Evolutionary conservation across 2,329 filamentous ascomycete genomes (phyloP).

Genomic region (Aspergillus alliaceus): DNA sequence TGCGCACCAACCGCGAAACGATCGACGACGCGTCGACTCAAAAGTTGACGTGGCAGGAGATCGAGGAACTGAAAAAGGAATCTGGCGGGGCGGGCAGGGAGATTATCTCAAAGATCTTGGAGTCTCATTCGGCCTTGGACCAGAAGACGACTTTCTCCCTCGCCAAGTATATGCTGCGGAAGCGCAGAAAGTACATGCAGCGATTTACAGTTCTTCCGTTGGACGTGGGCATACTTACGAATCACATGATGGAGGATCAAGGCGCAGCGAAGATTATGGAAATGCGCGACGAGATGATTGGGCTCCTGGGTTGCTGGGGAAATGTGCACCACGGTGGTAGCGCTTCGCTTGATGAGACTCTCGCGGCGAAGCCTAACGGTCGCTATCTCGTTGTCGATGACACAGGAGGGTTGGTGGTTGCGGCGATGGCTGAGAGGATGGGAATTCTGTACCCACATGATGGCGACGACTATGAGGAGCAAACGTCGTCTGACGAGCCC

Average conservation of each 20-base stretch:
- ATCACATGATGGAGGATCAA: slow-evolving; percentile 77
- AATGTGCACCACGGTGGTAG: slow-evolving; percentile 77
- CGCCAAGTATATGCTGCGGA: slow-evolving; percentile 93
- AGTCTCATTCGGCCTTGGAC: slow-evolving; percentile 84
- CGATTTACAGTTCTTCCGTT: slow-evolving; percentile 83
- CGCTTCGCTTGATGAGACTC: slow-evolving; percentile 21
- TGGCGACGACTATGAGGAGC: slow-evolving; percentile 21
- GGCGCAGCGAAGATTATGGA: slow-evolving; percentile 82
- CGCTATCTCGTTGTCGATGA: slow-evolving; percentile 86
- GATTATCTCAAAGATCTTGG: slow-evolving; percentile 86
- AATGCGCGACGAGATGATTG: slow-evolving; percentile 79
- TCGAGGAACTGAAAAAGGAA: slow-evolving; percentile 69
- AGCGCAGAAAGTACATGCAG: slow-evolving; percentile 89
- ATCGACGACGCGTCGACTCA: slow-evolving; percentile 68
- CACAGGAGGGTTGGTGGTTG: slow-evolving; percentile 77
- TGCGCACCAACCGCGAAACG: slow-evolving; percentile 64
- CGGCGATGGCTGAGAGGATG: slow-evolving; percentile 85
- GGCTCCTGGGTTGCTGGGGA: slow-evolving; percentile 80
- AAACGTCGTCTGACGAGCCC: slow-evolving; percentile 14
- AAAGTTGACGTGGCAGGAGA: slow-evolving; percentile 70
- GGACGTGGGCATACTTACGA: slow-evolving; percentile 72
- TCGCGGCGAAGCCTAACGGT: slow-evolving; percentile 46
- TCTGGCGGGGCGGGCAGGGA: slow-evolving; percentile 80
- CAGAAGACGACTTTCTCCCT: slow-evolving; percentile 93
- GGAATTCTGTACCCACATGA: slow-evolving; percentile 65